Evolutionary conservation across 2,329 filamentous ascomycete species (phyloP).

Genomic region (Pseudocercospora eumusae): DNA sequence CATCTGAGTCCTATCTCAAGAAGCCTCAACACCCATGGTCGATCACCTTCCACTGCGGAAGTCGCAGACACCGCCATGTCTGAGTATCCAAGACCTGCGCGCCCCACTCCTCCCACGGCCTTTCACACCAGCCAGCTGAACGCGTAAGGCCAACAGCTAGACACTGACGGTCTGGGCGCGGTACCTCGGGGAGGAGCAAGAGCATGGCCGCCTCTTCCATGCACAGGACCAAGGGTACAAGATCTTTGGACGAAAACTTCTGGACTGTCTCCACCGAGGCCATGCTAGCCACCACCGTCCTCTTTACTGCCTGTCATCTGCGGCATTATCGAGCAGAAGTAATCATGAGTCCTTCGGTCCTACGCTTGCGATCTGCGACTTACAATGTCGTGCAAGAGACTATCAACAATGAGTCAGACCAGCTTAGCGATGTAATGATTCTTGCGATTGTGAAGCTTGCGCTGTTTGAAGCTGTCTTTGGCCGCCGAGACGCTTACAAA

Average conservation of each 20-base stretch:
- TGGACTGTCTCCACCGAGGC: not conserved
- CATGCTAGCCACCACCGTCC: constrained; percentile 10
- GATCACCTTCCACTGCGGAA: too few relatives aligned
- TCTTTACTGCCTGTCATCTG: constrained; percentile 9
- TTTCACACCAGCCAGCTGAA: not conserved
- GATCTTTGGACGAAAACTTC: not conserved
- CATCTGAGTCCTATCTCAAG: too few relatives aligned
- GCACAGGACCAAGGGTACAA: not conserved
- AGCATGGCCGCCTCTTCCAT: constrained; percentile 10
- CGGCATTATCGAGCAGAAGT: not conserved
- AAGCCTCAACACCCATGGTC: too few relatives aligned
- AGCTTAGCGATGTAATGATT: not conserved
- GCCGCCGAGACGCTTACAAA: not conserved
- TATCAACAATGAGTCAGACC: not conserved
- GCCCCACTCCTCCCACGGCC: not conserved
- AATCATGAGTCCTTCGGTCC: not conserved
- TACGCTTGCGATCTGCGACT: not conserved
- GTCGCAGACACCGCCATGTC: not conserved
- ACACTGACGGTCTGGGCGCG: constrained; percentile 1
- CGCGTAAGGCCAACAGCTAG: not conserved
- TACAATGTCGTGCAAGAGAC: not conserved
- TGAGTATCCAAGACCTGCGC: not conserved
- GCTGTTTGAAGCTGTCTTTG: not conserved
- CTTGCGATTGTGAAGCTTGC: not conserved
- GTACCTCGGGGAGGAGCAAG: constrained; percentile 5